Conservation (phyloP, 192 early-diverging fungal genomes). For the Coemansia reversa region DNA sequence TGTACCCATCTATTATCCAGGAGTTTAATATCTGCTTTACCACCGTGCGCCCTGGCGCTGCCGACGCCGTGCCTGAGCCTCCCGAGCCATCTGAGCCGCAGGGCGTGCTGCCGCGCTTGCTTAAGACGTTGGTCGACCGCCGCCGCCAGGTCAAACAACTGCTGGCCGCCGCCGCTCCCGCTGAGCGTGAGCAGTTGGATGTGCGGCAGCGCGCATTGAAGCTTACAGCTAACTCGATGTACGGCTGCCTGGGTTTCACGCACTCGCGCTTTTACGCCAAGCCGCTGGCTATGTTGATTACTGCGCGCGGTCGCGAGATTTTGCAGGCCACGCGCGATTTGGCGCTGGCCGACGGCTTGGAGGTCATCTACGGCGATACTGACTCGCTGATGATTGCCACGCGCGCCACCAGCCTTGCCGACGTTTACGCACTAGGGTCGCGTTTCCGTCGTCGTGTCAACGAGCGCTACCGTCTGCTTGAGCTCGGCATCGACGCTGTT, state of each 20-base stretch:
- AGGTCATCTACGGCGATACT: conserved; percentile 99
- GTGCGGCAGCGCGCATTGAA: conserved; percentile 95
- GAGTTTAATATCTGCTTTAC: conserved; percentile 99
- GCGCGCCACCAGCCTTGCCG: conserved; percentile 63
- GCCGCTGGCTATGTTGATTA: conserved; percentile 96
- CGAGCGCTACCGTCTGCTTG: conserved; percentile 87
- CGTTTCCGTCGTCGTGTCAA: conserved; percentile 85
- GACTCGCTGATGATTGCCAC: conserved; percentile 99
- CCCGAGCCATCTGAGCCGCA: conserved; percentile 64
- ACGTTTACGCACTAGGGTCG: conserved; percentile 79
- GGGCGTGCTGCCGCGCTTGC: conserved; percentile 85
- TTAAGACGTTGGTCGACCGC: conserved; percentile 86
- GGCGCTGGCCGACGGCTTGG: conserved; percentile 72
- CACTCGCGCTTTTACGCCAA: conserved; percentile 95
- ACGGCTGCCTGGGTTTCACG: conserved; percentile 93
- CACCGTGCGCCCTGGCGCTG: conserved; percentile 63
- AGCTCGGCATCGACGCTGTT: conserved; percentile 96
- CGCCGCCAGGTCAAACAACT: conserved; percentile 85
- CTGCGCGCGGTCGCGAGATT: conserved; percentile 92
- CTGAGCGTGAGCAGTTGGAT: conserved; percentile 70
- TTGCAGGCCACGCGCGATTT: conserved; percentile 89
- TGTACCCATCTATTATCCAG: conserved; percentile 99
- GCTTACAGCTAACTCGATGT: conserved; percentile 98
- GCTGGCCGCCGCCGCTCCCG: conserved; percentile 62
- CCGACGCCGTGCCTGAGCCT: conserved; percentile 71